phyloP scores from a whole-genome alignment of 2,329 filamentous ascomycete species.

The Pseudocercospora ulei region DNA sequence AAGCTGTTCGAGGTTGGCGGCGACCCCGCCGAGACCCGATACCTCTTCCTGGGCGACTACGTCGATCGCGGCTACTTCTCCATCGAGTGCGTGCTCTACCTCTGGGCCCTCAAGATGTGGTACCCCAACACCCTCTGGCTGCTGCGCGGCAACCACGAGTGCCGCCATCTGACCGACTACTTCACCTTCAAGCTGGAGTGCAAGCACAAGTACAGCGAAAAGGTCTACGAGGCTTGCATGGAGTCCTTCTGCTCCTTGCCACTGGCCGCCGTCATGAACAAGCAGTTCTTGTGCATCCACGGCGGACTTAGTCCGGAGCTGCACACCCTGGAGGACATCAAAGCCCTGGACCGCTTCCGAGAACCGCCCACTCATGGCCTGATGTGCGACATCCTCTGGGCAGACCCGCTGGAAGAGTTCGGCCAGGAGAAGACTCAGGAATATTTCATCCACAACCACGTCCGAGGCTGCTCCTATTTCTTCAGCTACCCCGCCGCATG shows the following conservation, averaged over 20 bases:
- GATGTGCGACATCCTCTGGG: slow-evolving; percentile 99
- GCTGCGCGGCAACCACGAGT: slow-evolving; percentile 95
- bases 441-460: slow-evolving; percentile 96
- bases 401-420: slow-evolving; percentile 94
- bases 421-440: slow-evolving; percentile 97
- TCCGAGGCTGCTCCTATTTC: slow-evolving; percentile 97
- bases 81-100: slow-evolving; percentile 96
- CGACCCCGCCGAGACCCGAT: slow-evolving; percentile 89
- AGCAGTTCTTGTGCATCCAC: slow-evolving; percentile 98
- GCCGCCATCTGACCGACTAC: slow-evolving; percentile 96
- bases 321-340: slow-evolving; percentile 88
- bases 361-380: slow-evolving; percentile 94
- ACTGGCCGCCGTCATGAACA: slow-evolving; percentile 97
- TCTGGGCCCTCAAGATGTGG: slow-evolving; percentile 98
- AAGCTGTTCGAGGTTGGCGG: slow-evolving; percentile 98
- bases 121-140: slow-evolving; percentile 97
- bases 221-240: slow-evolving; percentile 94
- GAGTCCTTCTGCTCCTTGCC: slow-evolving; percentile 94
- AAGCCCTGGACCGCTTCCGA: slow-evolving; percentile 95
- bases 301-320: slow-evolving; percentile 91
- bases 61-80: slow-evolving; percentile 98
- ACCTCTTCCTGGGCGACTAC: slow-evolving; percentile 95
- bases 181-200: slow-evolving; percentile 99
- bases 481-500: slow-evolving; percentile 97
- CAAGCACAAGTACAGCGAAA: slow-evolving; percentile 98